Evolutionary conservation across 148 eudicot species (phyloP).

Genomic region (Chenopodium album): DNA sequence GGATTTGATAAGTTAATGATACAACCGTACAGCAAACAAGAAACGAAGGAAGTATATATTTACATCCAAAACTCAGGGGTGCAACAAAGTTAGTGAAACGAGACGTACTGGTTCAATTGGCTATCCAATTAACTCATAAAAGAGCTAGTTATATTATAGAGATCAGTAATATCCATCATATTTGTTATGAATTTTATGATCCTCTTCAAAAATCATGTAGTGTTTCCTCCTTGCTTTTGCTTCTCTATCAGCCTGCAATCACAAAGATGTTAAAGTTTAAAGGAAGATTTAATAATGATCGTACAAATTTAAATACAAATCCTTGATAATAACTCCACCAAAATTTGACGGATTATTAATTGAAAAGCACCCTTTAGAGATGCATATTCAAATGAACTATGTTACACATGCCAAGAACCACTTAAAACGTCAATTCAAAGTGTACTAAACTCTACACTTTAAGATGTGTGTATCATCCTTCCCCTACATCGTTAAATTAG

Average conservation of each 20-base stretch:
- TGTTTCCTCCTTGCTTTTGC: constrained; percentile 45
- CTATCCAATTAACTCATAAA: neutral
- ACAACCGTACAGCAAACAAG: too few species aligned
- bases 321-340: too few species aligned
- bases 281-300: too few species aligned
- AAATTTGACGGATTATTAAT: too few species aligned
- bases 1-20: neutral
- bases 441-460: too few species aligned
- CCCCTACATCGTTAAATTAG: too few species aligned
- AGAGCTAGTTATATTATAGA: neutral
- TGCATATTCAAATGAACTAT: too few species aligned
- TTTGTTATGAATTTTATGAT: neutral
- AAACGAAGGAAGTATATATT: neutral
- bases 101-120: neutral
- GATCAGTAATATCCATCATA: constrained; percentile 22
- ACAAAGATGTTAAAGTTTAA: neutral
- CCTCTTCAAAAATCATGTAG: constrained; percentile 43
- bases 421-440: too few species aligned
- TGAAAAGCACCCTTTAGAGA: too few species aligned
- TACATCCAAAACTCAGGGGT: constrained; percentile 15
- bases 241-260: constrained; percentile 50
- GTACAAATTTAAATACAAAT: too few species aligned
- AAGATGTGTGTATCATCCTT: too few species aligned
- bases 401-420: too few species aligned
- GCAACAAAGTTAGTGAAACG: neutral